phyloP scores from a whole-genome alignment of 2,329 filamentous ascomycete species.

The Ustilaginoidea virens region DNA sequence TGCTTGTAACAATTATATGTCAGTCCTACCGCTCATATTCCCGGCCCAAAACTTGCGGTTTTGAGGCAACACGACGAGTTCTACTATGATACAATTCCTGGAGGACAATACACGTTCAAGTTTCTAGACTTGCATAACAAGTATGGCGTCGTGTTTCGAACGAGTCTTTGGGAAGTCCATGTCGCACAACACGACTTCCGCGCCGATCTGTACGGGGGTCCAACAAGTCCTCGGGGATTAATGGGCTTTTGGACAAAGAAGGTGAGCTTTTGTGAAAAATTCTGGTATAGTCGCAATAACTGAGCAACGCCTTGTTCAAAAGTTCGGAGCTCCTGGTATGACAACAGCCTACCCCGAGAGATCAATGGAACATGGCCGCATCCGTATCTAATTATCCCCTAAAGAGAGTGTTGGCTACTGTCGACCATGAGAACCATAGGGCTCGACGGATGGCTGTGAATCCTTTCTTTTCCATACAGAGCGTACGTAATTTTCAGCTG shows the following conservation, averaged over 20 bases:
- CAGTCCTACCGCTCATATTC: constrained; percentile 22
- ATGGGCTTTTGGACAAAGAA: constrained; percentile 21
- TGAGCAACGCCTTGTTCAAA: too few relatives aligned
- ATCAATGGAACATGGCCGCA: too few relatives aligned
- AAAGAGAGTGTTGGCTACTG: constrained; percentile 19
- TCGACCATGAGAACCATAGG: constrained; percentile 18
- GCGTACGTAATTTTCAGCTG: constrained; percentile 21
- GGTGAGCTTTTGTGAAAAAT: constrained; percentile 11
- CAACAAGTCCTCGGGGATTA: constrained; percentile 15
- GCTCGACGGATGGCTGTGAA: constrained; percentile 19
- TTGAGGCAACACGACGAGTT: constrained; percentile 24
- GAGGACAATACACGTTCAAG: constrained; percentile 26
- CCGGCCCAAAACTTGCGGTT: constrained; percentile 23
- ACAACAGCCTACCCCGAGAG: too few relatives aligned
- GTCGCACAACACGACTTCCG: constrained; percentile 22
- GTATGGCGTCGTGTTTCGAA: constrained; percentile 26
- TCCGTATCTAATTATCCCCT: constrained; percentile 3
- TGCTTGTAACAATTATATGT: constrained; percentile 19
- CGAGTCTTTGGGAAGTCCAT: constrained; percentile 24
- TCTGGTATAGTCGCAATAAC: too few relatives aligned
- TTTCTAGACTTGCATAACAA: constrained; percentile 24
- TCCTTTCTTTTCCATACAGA: constrained; percentile 22
- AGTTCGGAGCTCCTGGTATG: constrained; percentile 20
- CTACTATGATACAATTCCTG: constrained; percentile 26
- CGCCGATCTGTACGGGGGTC: constrained; percentile 21